phyloP scores from a whole-genome alignment of 371 early-diverging fungal species.

The Syncephalastrum monosporum region DNA sequence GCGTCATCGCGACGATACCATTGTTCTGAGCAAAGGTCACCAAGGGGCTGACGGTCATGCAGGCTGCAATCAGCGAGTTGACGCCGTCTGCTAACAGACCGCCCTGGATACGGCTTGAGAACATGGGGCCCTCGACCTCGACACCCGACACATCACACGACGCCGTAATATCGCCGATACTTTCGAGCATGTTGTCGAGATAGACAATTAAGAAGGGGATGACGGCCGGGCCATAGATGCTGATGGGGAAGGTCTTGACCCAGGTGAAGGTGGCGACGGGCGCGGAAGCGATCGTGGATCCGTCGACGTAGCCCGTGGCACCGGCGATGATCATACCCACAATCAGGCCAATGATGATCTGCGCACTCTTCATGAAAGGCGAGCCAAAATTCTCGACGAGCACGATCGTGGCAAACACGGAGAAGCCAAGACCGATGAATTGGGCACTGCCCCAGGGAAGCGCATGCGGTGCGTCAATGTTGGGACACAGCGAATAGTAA shows the following conservation, averaged over 20 bases:
- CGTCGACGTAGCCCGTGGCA: constrained; percentile 57
- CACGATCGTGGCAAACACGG: constrained; percentile 60
- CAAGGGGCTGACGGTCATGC: constrained; percentile 59
- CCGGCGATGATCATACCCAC: constrained; percentile 63
- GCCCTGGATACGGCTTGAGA: constrained; percentile 61
- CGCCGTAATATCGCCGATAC: constrained; percentile 65
- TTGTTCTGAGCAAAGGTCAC: constrained; percentile 68
- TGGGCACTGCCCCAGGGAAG: constrained; percentile 63
- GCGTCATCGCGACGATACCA: constrained; percentile 57
- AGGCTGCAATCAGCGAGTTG: constrained; percentile 53
- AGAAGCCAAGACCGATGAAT: constrained; percentile 62
- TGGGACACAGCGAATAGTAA: constrained; percentile 55
- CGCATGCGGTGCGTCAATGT: constrained; percentile 52
- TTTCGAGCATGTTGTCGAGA: constrained; percentile 55
- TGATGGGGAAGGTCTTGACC: constrained; percentile 56
- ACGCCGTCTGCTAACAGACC: constrained; percentile 67
- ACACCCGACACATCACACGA: constrained; percentile 64
- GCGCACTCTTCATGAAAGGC: constrained; percentile 64
- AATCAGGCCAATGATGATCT: constrained; percentile 58
- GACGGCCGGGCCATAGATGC: constrained; percentile 64
- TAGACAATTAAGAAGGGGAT: constrained; percentile 62
- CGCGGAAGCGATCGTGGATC: constrained; percentile 45
- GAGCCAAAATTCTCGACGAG: constrained; percentile 65
- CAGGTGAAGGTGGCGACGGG: constrained; percentile 60
- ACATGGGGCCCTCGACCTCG: constrained; percentile 60